Conservation (phyloP, 176 grass and related monocot species). For the Carex scoparia region DNA sequence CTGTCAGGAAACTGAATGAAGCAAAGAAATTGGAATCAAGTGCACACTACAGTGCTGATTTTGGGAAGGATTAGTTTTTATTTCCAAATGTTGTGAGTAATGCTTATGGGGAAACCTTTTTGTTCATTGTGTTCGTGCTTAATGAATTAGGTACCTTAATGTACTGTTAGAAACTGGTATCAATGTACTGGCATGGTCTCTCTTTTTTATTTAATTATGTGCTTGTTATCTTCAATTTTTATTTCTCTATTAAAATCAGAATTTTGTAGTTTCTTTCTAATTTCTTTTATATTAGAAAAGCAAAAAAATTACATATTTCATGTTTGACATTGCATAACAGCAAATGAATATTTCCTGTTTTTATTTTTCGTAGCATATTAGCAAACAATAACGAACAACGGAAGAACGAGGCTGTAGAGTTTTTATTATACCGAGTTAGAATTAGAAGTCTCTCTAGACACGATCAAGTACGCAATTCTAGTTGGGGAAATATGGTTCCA, state of each 20-base stretch:
- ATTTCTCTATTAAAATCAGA: neutral
- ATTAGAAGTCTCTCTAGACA: too few species aligned
- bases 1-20: conserved; percentile 81
- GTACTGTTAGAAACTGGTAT: conserved; percentile 2
- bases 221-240: neutral
- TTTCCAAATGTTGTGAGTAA: neutral
- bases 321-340: neutral
- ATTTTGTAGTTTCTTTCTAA: neutral
- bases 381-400: neutral
- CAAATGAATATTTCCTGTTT: neutral
- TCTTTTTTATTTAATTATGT: neutral
- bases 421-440: neutral
- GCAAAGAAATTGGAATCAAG: conserved; percentile 93
- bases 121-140: neutral
- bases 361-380: neutral
- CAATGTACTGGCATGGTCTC: neutral
- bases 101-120: conserved; percentile 5
- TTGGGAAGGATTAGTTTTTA: conserved; percentile 55
- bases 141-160: conserved; percentile 6
- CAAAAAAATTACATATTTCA: neutral
- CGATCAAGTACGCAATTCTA: too few species aligned
- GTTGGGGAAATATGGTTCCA: too few species aligned
- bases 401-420: neutral
- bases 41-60: conserved; percentile 74
- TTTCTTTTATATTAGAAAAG: neutral